Percentiles rank a stretch among this genome's conserved stretches.
phyloP scores from a whole-genome alignment of 352 stramenopile genomes.

The Globisporangium radiosum region DNA sequence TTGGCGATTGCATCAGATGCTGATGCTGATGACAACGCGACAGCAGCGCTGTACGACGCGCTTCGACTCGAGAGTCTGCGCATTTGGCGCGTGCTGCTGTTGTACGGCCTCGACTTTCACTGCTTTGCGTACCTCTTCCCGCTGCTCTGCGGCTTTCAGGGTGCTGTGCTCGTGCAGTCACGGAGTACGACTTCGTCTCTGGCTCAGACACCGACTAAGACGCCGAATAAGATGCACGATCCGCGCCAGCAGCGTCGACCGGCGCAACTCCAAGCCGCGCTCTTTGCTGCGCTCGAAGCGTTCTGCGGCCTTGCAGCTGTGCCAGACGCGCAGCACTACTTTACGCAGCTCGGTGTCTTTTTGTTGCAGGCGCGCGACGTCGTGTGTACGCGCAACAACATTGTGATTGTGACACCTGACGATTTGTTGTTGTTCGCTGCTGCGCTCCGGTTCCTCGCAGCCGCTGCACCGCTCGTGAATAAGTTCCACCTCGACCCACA shows the following conservation, averaged over 20 bases:
- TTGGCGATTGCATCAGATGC: slow-evolving; percentile 22
- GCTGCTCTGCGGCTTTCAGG: slow-evolving; percentile 34
- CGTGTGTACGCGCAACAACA: slow-evolving; percentile 7
- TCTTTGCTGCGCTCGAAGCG: slow-evolving; percentile 42
- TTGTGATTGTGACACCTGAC: not conserved
- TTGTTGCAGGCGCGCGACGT: slow-evolving; percentile 27
- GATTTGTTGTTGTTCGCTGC: slow-evolving; percentile 19
- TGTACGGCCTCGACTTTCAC: slow-evolving; percentile 63
- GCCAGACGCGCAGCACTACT: slow-evolving; percentile 58
- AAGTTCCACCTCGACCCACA: slow-evolving; percentile 51
- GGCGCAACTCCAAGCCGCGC: slow-evolving; percentile 13
- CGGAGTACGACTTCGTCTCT: not conserved
- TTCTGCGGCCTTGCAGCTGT: slow-evolving; percentile 36
- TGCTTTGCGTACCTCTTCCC: slow-evolving; percentile 65
- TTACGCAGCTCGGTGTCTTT: slow-evolving; percentile 54
- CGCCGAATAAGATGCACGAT: not conserved
- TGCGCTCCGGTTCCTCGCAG: slow-evolving; percentile 43
- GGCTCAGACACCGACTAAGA: not conserved
- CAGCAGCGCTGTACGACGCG: slow-evolving; percentile 15
- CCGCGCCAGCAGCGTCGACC: not conserved
- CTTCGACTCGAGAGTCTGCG: slow-evolving; percentile 53
- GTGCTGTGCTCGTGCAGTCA: slow-evolving; percentile 11
- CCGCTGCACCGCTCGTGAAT: slow-evolving; percentile 22
- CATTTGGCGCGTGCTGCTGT: slow-evolving; percentile 54
- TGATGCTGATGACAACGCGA: not conserved